Evolutionary conservation across 257 asterid species (phyloP).

Genomic region (Solanum infundibuliforme): DNA sequence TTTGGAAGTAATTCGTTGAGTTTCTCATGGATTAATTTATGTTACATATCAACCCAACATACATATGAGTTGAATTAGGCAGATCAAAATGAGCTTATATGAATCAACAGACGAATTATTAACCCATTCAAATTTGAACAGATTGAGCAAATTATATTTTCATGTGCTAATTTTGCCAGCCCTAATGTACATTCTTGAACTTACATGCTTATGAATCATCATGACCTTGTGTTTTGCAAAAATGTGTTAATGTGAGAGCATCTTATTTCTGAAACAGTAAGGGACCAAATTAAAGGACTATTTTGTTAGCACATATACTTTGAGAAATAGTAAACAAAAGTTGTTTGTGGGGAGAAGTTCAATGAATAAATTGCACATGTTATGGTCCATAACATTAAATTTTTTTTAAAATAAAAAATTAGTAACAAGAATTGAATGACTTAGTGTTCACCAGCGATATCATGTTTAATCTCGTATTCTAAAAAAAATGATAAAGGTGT

Average conservation of each 20-base stretch:
- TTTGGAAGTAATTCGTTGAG: not conserved
- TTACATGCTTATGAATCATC: not conserved
- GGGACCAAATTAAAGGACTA: not conserved
- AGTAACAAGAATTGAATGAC: not conserved
- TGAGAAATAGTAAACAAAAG: not conserved
- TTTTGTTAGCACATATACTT: not conserved
- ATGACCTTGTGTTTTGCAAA: not conserved
- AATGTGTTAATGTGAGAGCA: not conserved
- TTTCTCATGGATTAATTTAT: not conserved
- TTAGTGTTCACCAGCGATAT: not conserved
- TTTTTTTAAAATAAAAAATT: not conserved
- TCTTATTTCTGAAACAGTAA: not conserved
- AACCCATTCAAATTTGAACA: not conserved
- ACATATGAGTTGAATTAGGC: not conserved
- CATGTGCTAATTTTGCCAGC: not conserved
- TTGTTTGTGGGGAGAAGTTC: not conserved
- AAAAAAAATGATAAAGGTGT: not conserved
- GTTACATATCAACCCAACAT: not conserved
- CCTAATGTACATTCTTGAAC: not conserved
- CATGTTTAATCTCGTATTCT: not conserved
- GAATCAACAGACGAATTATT: not conserved
- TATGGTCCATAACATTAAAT: not conserved
- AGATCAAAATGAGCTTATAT: not conserved
- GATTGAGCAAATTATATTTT: not conserved
- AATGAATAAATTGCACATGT: constrained; percentile 2